Evolutionary conservation across 305 asterid species (phyloP), one percentile per base, ranked within the genome.

Genomic region (Andrographis paniculata): DNA sequence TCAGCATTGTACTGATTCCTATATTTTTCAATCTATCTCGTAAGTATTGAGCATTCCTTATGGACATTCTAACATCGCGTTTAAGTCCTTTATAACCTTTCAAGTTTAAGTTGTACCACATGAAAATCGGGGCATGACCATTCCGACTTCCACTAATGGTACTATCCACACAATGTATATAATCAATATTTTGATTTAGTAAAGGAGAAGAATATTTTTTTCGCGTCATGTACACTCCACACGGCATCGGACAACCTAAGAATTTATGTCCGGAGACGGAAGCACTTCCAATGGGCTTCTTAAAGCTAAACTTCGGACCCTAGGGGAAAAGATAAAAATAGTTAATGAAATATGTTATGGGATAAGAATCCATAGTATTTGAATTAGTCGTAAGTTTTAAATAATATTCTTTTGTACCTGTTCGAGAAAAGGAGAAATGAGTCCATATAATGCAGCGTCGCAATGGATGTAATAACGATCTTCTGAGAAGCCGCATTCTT

Each of bases 391-490:
- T 24, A 3, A 24, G 4, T 24, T 3, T 24, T 24, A 24, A 62
- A n/a, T n/a, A n/a, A n/a, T n/a, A n/a, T n/a, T n/a, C n/a, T n/a
- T n/a, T n/a, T n/a, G n/a, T 53, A 78, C 97, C 49, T 72, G 82
- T 69, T 88, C 80, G 42, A 88, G 95, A 60, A 87, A 88, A 50
- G 97, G 97, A 92, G 81, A 81, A 94, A 88, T 84, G 40, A 88
- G 84, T 53, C 97, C 94, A 64, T 84, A 84, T 47, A 84, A 69
- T 46, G 95, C 97, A 10, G 95, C 97, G 33, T 84, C 95, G 42
- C 95, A 88, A 50, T 88, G 97, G 63, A 88, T 88, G 65, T 84
- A 88, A 72, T 84, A 88, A 60, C 80, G 72, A 56, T 84, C 82
- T 14, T 66, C 78, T 21, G 92, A 65, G 66, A 56, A 84, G 55